These are phyloP conservation scores for Claviceps africana DNA, from an alignment of 2,329 filamentous ascomycete species.

Conservation along the genomic window DNA sequence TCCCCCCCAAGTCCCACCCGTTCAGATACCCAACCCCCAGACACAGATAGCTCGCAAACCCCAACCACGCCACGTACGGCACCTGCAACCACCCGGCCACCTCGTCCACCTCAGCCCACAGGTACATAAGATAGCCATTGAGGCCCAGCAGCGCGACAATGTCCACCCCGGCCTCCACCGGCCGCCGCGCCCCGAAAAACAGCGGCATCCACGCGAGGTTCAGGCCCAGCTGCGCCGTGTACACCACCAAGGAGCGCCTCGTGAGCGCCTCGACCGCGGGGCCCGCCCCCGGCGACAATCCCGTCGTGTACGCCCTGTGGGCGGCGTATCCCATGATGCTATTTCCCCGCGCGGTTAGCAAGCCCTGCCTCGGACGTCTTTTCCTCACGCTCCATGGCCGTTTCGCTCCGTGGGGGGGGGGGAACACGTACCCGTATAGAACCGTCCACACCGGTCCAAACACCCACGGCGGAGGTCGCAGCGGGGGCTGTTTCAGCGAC, in stretches of 20 bases:
- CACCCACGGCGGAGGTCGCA: conserved; percentile 44
- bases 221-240: conserved; percentile 71
- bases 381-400: no score
- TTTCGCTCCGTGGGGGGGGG: no score
- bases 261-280: conserved; percentile 43
- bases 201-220: conserved; percentile 88
- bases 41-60: conserved; percentile 77
- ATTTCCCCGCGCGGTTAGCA: no score
- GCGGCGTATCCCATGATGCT: conserved; percentile 77
- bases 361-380: no score
- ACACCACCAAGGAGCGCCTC: conserved; percentile 58
- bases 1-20: conserved; percentile 43
- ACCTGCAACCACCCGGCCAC: conserved; percentile 59
- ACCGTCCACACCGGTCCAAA: conserved; percentile 54
- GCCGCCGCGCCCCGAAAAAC: conserved; percentile 68
- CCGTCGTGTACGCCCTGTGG: conserved; percentile 57
- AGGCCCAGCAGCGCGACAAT: conserved; percentile 58
- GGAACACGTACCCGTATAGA: conserved; percentile 49
- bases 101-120: conserved; percentile 63
- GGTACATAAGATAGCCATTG: conserved; percentile 58
- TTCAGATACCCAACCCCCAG: conserved; percentile 56
- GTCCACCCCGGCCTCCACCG: conserved; percentile 61
- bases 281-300: conserved; percentile 42
- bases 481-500: conserved; percentile 52
- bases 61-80: conserved; percentile 76